Base-by-base conservation (phyloP, 2,329 filamentous ascomycete genomes). In the Trichophyton simii region DNA sequence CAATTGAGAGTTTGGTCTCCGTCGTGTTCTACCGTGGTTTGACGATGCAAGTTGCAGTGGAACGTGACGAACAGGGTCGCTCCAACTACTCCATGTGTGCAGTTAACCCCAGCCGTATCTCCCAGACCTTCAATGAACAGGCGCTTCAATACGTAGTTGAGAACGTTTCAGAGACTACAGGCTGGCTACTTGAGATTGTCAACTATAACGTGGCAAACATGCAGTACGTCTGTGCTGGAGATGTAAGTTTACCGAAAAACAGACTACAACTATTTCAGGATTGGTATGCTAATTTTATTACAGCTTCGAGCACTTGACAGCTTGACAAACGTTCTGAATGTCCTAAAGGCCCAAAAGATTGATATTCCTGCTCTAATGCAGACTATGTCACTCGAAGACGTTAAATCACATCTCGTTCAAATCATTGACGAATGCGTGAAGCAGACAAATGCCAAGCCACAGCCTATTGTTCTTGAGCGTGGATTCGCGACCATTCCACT, bases 1-100 rank as follows among this genome's bases (percentile, higher is more conserved):
- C 95, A n/a, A 99, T 99, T 70, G 94, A 99, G 80, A 94, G 88
- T 68, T 81, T 99, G 74, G 94, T 99, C 1, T 97, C 94, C 0
- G 94, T 99, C 55, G 95, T 99, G 61, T 99, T 99, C 83, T 99
- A 99, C 80, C 91, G 94, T 75, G 94, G 94, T 71, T 80, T 99
- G 71, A 99, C 94, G 22, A 99, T 99, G 94, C 94, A 99, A 78
- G 94, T 99, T 57, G 94, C 94, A 25, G 94, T 99, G 66, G 94
- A 97, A 80, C 91, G 94, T 73, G 94, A 99, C 74, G 91, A 87
- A 63, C 80, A 84, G 66, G 94, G 94, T 42, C 88, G 94, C 61
- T 96, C 91, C 68, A 97, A 97, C 82, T 99, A 99, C 81, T 91
- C 89, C 65, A 99, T 99, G 94, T 96, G 92, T 75, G 94, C 94